Percentiles rank a stretch among this genome's conserved stretches.
phyloP scores from a whole-genome alignment of 2,329 filamentous ascomycete species.

The Byssothecium circinans region DNA sequence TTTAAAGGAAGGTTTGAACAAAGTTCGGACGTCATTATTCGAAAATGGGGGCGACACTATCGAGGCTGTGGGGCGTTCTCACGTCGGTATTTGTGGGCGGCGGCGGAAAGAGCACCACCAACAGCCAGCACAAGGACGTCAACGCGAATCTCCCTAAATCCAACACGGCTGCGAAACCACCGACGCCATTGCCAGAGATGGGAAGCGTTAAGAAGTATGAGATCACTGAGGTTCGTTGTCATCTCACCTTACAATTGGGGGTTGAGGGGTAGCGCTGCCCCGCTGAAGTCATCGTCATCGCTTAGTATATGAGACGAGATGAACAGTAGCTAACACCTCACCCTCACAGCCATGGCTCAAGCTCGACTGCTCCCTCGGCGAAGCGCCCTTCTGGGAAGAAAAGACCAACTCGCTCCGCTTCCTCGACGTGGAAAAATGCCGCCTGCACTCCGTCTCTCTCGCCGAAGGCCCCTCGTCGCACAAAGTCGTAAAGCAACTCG shows the following conservation, averaged over 20 bases:
- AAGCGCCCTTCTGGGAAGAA: conserved; percentile 74
- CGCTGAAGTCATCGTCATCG: conserved; percentile 20
- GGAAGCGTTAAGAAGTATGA: conserved; percentile 37
- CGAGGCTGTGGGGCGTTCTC: conserved; percentile 38
- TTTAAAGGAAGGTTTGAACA: too few species aligned
- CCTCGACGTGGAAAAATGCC: conserved; percentile 79
- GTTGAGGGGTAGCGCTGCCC: conserved; percentile 31
- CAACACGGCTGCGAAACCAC: conserved; percentile 15
- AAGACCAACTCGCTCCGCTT: conserved; percentile 69
- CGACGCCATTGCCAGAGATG: conserved; percentile 23
- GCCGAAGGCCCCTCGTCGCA: conserved; percentile 62
- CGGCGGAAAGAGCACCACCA: conserved; percentile 14
- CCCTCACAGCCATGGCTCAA: conserved; percentile 59
- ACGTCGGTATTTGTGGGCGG: conserved; percentile 22
- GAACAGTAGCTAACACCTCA: background rate
- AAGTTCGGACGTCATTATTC: too few species aligned
- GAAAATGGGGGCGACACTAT: conserved; percentile 32
- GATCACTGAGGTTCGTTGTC: conserved; percentile 39
- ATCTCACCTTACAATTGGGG: conserved; percentile 4
- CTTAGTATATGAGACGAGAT: background rate
- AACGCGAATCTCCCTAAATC: conserved; percentile 15
- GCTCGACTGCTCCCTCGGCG: conserved; percentile 67
- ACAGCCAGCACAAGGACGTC: conserved; percentile 14
- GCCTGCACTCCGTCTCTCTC: conserved; percentile 72
- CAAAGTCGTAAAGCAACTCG: conserved; percentile 58